Evolutionary conservation across 1,284 basidiomycete genomes (phyloP), one percentile per base, ranked within the genome.

Genomic region (Ganoderma lucidum): DNA sequence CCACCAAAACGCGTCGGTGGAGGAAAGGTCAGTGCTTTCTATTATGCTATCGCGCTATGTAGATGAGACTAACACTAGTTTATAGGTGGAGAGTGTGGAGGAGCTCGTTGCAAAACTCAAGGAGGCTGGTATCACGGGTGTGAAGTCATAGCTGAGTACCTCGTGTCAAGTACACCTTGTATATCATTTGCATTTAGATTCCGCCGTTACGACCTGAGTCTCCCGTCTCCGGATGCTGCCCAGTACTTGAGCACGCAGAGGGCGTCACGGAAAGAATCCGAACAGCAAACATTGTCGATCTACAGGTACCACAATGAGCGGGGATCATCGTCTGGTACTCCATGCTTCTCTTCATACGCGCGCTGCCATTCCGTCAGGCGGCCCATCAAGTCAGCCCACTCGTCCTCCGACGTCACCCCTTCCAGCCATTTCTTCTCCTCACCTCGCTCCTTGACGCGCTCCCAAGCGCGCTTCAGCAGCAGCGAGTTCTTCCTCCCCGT

Each of bases 1-100:
- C 97, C 97, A 55, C 93, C 95, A 1, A 93, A 95, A 81, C 91
- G 97, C 68, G 87, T 94, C 66, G 97, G 98, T 28, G 97, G 97
- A 64, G 91, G 90, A 69, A 99, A 98, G 89, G 96, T 96, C 58
- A 70, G 82, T 74, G 39, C 19, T 19, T 44, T 53, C 62, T 42
- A n/a, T 10, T 15, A 19, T 30, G 23, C 19, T 17, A 62, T 66
- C 32, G n/a, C 53, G 28, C 23, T 37, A 28, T 28, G 48, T 12
- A 28, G 3, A 30, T 28, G 14, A 28, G 17, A 14, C 19, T 12
- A 10, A 28, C 14, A 41, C 30, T 41, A 66, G 19, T 28, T 9
- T 28, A 5, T 74, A 93, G 92, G 92, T 94, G 62, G 90, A 88
- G 71, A 92, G 84, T 65, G 96, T 99, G 1, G 96, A 98, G 76